These are phyloP conservation scores for Rhododendron ovatum DNA, from an alignment of 148 eudicot genomes.

Conservation along the genomic window DNA sequence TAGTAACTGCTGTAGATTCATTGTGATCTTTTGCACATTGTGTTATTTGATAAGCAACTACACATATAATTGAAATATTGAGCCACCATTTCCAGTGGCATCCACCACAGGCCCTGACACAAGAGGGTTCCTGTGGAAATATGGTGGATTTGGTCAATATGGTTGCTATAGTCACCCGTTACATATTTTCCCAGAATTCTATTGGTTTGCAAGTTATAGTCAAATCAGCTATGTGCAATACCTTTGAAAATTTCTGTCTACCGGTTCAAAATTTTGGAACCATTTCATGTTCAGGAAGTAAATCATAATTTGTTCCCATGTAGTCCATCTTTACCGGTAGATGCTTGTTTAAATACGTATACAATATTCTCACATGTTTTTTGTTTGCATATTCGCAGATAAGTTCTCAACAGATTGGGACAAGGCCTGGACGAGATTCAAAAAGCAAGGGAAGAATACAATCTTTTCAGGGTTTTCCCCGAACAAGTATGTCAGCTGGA, in stretches of 20 bases:
- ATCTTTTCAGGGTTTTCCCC: constrained; percentile 53
- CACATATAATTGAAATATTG: not conserved
- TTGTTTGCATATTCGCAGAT: constrained; percentile 24
- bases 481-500: constrained; percentile 91
- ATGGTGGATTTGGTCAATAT: not conserved
- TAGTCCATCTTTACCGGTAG: not conserved
- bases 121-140: not conserved
- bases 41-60: not conserved
- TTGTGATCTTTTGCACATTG: not conserved
- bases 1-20: not conserved
- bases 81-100: not conserved
- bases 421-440: constrained; percentile 95
- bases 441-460: constrained; percentile 64
- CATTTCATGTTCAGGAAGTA: not conserved
- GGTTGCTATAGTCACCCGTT: not conserved
- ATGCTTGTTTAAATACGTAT: not conserved
- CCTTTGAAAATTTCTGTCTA: not conserved
- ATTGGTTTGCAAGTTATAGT: not conserved
- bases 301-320: not conserved
- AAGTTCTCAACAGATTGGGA: constrained; percentile 81
- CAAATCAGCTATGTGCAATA: not conserved
- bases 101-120: not conserved
- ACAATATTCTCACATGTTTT: not conserved
- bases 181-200: not conserved
- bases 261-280: not conserved